These are phyloP conservation scores for Strigomonas galati DNA, from an alignment of 208 protist species.

Conservation along the genomic window DNA sequence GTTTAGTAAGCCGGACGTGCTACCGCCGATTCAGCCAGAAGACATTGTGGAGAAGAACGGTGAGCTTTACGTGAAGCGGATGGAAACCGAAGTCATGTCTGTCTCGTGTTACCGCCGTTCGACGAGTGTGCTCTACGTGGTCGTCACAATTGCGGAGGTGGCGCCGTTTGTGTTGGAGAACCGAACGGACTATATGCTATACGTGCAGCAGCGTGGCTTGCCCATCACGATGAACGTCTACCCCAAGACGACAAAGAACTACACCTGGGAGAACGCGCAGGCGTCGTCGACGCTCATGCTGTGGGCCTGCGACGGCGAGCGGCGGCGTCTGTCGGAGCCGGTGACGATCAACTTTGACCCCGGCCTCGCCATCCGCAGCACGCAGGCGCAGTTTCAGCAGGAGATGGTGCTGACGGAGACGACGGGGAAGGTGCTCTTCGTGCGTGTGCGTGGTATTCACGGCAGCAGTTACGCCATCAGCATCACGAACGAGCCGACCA, in stretches of 20 bases:
- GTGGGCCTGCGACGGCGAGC: constrained; percentile 19
- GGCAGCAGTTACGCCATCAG: constrained; percentile 70
- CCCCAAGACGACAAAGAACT: constrained; percentile 50
- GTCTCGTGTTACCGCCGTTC: constrained; percentile 34
- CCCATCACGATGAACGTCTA: constrained; percentile 35
- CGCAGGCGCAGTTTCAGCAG: constrained; percentile 29
- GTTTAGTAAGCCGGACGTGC: constrained; percentile 13
- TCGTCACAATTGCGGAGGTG: constrained; percentile 35
- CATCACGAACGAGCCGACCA: constrained; percentile 58
- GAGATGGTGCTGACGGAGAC: constrained; percentile 15
- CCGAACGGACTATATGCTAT: constrained; percentile 50
- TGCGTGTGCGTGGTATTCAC: constrained; percentile 62
- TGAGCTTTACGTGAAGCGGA: constrained; percentile 33
- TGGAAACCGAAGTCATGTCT: constrained; percentile 45
- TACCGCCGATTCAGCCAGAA: constrained; percentile 42
- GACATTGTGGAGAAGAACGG: constrained; percentile 35
- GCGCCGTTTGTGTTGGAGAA: constrained; percentile 79
- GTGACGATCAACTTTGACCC: constrained; percentile 66
- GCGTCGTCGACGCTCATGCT: constrained; percentile 29
- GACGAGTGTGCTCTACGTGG: constrained; percentile 52
- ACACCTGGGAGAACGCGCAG: constrained; percentile 54
- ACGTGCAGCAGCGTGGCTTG: constrained; percentile 39
- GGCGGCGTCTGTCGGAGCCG: neutral
- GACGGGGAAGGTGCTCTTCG: constrained; percentile 38
- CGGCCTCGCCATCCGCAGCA: constrained; percentile 25